A percentile compares a stretch with the other conserved stretches of the same genome.
Conservation (phyloP, 2,329 filamentous ascomycete genomes). For the Cytospora schulzeri region DNA sequence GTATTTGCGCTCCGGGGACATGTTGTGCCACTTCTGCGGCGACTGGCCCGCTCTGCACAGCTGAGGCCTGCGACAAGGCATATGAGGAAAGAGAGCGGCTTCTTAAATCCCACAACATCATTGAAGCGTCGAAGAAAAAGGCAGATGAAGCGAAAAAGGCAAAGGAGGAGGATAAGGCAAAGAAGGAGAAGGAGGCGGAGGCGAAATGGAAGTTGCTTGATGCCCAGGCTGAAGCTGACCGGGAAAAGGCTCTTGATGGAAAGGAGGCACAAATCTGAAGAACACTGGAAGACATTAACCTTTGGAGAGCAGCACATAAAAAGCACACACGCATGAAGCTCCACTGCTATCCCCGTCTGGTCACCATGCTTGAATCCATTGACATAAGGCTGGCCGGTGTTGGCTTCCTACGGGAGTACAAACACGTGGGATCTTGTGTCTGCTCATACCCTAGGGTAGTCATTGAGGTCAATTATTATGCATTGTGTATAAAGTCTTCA, state of each 20-base stretch:
- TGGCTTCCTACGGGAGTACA: not conserved
- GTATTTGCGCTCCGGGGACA: conserved; percentile 22
- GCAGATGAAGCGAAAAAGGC: not conserved
- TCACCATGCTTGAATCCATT: not conserved
- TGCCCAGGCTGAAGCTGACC: conserved; percentile 10
- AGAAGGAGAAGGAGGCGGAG: conserved; percentile 13
- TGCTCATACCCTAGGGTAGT: no score
- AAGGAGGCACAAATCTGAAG: conserved; percentile 1
- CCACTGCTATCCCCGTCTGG: no score
- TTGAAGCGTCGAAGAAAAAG: conserved; percentile 10
- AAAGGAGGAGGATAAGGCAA: not conserved
- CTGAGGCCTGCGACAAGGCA: conserved; percentile 20
- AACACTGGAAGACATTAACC: no score
- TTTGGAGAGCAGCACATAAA: not conserved
- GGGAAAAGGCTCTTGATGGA: conserved; percentile 3
- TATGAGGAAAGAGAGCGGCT: conserved; percentile 17
- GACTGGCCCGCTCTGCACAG: conserved; percentile 24
- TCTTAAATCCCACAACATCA: not conserved
- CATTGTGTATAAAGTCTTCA: no score
- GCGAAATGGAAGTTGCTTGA: conserved; percentile 9
- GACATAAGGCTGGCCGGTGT: not conserved
- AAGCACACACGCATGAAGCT: no score
- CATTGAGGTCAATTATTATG: not conserved
- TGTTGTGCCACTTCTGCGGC: conserved; percentile 22
- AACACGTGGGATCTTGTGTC: not conserved